These are phyloP conservation scores for Astrephomene gubernaculifera DNA, from an alignment of 139 green algal genomes.

Conservation along the genomic window DNA sequence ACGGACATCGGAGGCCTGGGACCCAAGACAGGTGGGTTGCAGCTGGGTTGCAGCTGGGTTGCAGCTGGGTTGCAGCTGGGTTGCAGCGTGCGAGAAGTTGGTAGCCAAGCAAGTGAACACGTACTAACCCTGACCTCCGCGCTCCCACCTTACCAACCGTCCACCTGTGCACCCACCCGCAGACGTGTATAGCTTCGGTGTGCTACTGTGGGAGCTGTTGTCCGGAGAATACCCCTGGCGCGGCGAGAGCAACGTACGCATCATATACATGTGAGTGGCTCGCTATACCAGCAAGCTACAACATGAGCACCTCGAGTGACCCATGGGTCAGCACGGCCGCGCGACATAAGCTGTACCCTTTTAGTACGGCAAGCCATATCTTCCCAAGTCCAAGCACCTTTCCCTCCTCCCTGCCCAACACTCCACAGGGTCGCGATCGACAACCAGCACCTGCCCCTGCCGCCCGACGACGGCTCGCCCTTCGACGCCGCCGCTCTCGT, in stretches of 20 bases:
- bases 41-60: not conserved
- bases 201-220: conserved; percentile 81
- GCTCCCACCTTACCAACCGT: conserved; percentile 15
- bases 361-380: not conserved
- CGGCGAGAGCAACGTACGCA: conserved; percentile 48
- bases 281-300: not conserved
- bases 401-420: not conserved
- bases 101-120: not conserved
- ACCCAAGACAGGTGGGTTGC: conserved; percentile 4
- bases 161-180: conserved; percentile 38
- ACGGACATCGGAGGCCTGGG: conserved; percentile 23
- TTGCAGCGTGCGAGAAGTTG: too few relatives aligned
- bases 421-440: conserved; percentile 17
- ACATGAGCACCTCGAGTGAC: too few relatives aligned
- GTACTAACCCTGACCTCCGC: conserved; percentile 2
- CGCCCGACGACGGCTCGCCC: not conserved
- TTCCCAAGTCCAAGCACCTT: too few relatives aligned
- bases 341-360: too few relatives aligned
- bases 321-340: too few relatives aligned
- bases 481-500: not conserved
- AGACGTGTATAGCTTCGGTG: conserved; percentile 62
- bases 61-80: not conserved
- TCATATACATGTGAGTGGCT: conserved; percentile 54
- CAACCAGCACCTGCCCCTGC: conserved; percentile 29
- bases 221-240: conserved; percentile 57